Conservation (phyloP, 2,329 filamentous ascomycete species). For the Tolypocladium endophyticum region DNA sequence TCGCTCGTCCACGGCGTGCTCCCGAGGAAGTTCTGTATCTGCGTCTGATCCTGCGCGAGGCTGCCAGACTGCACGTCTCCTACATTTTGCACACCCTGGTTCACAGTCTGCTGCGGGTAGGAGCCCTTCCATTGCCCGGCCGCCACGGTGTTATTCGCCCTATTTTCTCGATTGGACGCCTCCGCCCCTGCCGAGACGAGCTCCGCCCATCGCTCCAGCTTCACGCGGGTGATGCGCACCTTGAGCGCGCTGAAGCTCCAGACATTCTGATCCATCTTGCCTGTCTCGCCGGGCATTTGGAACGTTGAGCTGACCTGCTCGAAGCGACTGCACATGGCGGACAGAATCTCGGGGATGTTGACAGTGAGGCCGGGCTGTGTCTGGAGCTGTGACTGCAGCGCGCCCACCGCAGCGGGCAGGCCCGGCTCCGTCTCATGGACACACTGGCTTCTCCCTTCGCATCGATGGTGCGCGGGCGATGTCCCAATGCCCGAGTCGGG, state of each 20-base stretch:
- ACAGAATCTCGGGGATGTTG: constrained; percentile 32
- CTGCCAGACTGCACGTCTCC: constrained; percentile 6
- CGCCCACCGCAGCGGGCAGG: constrained; percentile 27
- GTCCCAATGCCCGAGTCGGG: background rate
- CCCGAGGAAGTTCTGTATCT: constrained; percentile 13
- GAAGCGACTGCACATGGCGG: constrained; percentile 28
- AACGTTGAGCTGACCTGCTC: constrained; percentile 30
- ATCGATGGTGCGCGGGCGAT: background rate
- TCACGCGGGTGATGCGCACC: constrained; percentile 32
- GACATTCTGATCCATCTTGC: constrained; percentile 29
- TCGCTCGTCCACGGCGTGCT: constrained; percentile 20
- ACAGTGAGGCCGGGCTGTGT: constrained; percentile 33
- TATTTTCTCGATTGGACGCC: constrained; percentile 8
- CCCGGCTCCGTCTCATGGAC: constrained; percentile 23
- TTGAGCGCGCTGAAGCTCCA: constrained; percentile 39
- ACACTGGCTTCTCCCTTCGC: constrained; percentile 6
- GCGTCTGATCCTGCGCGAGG: constrained; percentile 12
- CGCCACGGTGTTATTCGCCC: background rate
- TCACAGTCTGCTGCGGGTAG: constrained; percentile 5
- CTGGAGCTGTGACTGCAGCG: constrained; percentile 29
- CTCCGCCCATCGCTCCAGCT: constrained; percentile 36
- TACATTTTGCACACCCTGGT: background rate
- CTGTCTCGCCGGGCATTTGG: constrained; percentile 18
- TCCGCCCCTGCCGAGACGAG: constrained; percentile 27
- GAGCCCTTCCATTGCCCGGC: constrained; percentile 6